phyloP scores from a whole-genome alignment of 2,329 filamentous ascomycete species.

The Trichoderma oligosporum region DNA sequence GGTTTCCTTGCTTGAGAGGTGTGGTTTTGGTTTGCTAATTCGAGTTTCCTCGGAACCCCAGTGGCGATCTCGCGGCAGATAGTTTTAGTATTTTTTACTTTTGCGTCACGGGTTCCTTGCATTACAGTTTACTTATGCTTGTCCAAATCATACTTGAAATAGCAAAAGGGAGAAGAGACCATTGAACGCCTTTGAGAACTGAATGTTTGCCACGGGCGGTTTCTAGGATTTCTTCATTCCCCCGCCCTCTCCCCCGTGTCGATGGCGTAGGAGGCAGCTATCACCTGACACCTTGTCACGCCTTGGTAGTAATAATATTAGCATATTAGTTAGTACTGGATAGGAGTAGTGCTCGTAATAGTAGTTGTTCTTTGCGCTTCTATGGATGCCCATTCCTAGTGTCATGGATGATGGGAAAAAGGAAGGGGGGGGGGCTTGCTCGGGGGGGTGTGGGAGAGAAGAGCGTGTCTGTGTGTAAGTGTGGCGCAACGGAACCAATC shows the following conservation, averaged over 20 bases:
- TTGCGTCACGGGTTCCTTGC: conserved; percentile 19
- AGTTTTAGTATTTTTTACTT: background rate
- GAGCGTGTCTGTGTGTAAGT: background rate
- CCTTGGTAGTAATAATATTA: background rate
- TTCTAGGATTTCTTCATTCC: background rate
- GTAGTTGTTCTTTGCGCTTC: conserved; percentile 3
- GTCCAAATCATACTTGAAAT: background rate
- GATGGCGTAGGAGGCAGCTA: conserved; percentile 20
- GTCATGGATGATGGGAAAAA: background rate
- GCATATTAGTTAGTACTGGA: too few species aligned
- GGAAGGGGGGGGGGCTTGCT: background rate
- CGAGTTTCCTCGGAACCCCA: conserved; percentile 1
- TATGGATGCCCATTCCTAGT: background rate
- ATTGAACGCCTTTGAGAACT: too few species aligned
- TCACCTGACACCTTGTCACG: conserved; percentile 19
- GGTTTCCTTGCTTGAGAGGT: background rate
- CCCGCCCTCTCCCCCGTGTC: background rate
- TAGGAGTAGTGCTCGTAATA: too few species aligned
- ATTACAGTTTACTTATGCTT: conserved; percentile 2
- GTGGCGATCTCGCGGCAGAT: conserved; percentile 16
- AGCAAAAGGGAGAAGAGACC: background rate
- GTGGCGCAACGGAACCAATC: conserved; percentile 12
- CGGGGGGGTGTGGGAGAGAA: background rate
- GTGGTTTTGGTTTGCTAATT: background rate
- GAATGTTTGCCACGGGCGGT: conserved; percentile 4